phyloP scores from a whole-genome alignment of 768 basidiomycete genomes.

The Gyrodon lividus region DNA sequence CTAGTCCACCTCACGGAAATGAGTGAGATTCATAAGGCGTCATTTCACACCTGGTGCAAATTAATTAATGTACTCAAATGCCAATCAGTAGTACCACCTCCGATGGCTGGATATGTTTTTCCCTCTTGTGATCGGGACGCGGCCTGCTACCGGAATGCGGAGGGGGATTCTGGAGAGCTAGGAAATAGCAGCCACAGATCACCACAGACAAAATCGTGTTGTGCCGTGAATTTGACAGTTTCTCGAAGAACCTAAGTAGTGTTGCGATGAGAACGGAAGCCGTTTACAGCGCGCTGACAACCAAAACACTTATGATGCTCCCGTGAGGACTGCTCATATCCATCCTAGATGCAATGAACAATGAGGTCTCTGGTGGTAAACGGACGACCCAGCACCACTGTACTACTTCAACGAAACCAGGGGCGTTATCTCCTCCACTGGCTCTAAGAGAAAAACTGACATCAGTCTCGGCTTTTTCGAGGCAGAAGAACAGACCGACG shows the following conservation, averaged over 20 bases:
- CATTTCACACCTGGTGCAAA: not conserved
- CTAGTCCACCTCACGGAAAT: too few relatives aligned
- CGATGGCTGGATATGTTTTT: too few relatives aligned
- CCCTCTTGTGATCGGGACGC: conserved; percentile 56
- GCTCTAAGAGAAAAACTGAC: conserved; percentile 40
- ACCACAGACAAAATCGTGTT: conserved; percentile 43
- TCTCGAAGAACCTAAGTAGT: conserved; percentile 41
- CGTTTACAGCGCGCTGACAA: conserved; percentile 8
- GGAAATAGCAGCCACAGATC: not conserved
- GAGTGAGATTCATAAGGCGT: too few relatives aligned
- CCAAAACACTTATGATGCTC: conserved; percentile 39
- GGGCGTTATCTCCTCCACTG: conserved; percentile 51
- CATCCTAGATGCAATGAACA: conserved; percentile 51
- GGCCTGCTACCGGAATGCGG: conserved; percentile 52
- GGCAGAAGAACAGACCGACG: not conserved
- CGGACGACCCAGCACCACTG: conserved; percentile 40
- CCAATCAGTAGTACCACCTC: too few relatives aligned
- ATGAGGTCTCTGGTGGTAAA: conserved; percentile 46
- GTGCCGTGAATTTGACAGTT: conserved; percentile 49
- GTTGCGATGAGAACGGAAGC: not conserved
- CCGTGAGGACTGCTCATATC: too few relatives aligned
- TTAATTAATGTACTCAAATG: not conserved
- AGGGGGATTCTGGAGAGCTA: conserved; percentile 41
- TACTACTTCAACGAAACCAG: conserved; percentile 45
- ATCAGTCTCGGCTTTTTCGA: not conserved